Conservation (phyloP, 2,329 filamentous ascomycete species). For the Penicillium crustosum region DNA sequence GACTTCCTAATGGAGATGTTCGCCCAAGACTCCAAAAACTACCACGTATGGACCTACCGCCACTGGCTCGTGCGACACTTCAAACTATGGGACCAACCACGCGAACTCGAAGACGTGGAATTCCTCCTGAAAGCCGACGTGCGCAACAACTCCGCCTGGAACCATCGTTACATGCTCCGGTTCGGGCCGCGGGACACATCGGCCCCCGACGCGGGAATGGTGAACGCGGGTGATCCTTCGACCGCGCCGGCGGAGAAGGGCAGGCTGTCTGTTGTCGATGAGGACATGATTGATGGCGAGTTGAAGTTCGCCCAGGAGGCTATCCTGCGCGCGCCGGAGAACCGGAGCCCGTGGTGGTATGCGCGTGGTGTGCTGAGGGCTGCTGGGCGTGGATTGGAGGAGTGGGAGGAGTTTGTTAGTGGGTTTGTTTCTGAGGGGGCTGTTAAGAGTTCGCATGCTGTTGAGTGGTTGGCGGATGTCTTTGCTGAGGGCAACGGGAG, state of each 20-base stretch:
- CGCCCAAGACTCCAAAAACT: conserved; percentile 87
- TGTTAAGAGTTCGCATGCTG: conserved; percentile 61
- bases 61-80: conserved; percentile 72
- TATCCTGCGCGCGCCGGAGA: conserved; percentile 81
- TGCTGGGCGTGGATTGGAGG: conserved; percentile 52
- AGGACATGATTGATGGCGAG: conserved; percentile 69
- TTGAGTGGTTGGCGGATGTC: conserved; percentile 52
- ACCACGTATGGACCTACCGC: conserved; percentile 96
- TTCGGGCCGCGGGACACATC: conserved; percentile 62
- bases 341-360: conserved; percentile 94
- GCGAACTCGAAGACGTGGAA: conserved; percentile 70
- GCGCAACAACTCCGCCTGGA: conserved; percentile 96
- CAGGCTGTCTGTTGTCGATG: conserved; percentile 52
- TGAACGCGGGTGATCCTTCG: conserved; percentile 23
- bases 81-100: conserved; percentile 54
- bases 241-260: conserved; percentile 29
- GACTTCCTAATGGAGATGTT: conserved; percentile 80
- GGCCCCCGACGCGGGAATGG: conserved; percentile 40
- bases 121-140: conserved; percentile 74
- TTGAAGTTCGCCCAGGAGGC: conserved; percentile 70
- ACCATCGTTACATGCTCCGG: conserved; percentile 91
- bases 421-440: conserved; percentile 51
- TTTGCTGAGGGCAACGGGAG: conserved; percentile 42
- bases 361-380: conserved; percentile 72
- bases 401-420: conserved; percentile 55